Evolutionary conservation across 1,284 basidiomycete species (phyloP).

Genomic region (Sporisorium scitamineum): DNA sequence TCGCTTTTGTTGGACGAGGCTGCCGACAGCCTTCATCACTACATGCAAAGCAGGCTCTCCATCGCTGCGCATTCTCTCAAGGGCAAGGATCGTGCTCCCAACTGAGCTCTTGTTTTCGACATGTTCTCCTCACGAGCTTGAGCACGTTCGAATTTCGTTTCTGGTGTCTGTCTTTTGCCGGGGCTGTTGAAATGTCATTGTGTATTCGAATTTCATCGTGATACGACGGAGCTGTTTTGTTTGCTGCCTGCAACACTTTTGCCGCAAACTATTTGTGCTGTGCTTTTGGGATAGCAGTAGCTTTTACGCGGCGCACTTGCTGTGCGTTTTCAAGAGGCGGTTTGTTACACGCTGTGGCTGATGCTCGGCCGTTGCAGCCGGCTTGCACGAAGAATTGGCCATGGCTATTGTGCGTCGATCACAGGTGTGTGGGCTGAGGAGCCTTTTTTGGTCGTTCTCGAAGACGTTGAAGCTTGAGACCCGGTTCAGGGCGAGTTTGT

Average conservation of each 20-base stretch:
- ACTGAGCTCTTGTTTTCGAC: conserved; percentile 1
- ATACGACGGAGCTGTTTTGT: background rate
- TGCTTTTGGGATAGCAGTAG: background rate
- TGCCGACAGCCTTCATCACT: background rate
- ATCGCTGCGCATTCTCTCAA: conserved; percentile 4
- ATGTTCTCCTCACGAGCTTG: background rate
- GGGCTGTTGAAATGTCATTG: background rate
- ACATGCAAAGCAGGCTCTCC: background rate
- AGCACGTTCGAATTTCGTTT: background rate
- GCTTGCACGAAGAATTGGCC: no score
- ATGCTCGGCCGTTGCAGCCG: no score
- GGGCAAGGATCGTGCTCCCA: conserved; percentile 24
- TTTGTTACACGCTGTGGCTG: no score
- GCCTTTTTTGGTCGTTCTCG: background rate
- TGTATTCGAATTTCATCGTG: background rate
- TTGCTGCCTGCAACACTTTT: background rate
- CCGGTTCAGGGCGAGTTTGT: background rate
- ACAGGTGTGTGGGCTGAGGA: background rate
- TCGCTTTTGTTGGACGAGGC: background rate
- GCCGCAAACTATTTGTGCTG: background rate
- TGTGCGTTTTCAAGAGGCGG: no score
- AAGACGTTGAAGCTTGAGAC: background rate
- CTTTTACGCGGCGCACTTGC: no score
- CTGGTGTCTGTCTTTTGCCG: background rate
- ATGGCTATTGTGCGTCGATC: background rate